These are phyloP conservation scores for Ophiostoma himal-ulmi DNA, from an alignment of 2,329 filamentous ascomycete species.

Conservation along the genomic window DNA sequence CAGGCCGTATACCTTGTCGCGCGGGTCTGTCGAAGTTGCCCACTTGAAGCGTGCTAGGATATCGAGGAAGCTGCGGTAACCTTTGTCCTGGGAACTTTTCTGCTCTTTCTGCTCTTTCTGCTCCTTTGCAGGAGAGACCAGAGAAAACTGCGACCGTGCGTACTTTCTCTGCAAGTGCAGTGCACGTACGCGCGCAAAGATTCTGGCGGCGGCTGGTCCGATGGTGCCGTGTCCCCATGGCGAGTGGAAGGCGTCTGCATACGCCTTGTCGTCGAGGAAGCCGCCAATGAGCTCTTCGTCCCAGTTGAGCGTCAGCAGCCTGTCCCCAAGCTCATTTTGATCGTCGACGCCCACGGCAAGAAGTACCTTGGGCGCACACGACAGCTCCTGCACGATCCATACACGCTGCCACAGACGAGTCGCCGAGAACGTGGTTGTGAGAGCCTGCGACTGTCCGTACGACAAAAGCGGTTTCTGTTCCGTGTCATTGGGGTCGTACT, in stretches of 20 bases:
- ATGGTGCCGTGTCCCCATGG: background rate
- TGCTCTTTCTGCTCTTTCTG: background rate
- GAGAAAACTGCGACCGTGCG: background rate
- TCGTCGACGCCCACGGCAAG: constrained; percentile 12
- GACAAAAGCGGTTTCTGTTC: background rate
- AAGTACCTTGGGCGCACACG: constrained; percentile 17
- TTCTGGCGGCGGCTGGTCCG: background rate
- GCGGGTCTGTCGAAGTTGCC: constrained; percentile 18
- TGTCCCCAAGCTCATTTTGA: background rate
- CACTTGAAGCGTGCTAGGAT: constrained; percentile 8
- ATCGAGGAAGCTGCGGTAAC: background rate
- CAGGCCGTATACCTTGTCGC: constrained; percentile 24
- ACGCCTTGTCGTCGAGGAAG: constrained; percentile 18
- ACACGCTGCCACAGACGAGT: constrained; percentile 21
- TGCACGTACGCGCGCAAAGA: background rate
- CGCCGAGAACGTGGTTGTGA: background rate
- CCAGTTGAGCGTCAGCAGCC: constrained; percentile 16
- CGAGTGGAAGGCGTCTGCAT: background rate
- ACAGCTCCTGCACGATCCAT: constrained; percentile 25
- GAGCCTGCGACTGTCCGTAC: background rate
- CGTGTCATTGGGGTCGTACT: background rate
- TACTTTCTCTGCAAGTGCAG: constrained; percentile 2
- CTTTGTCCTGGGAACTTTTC: background rate
- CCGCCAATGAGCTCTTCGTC: constrained; percentile 21
- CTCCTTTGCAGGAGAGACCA: background rate